Base-by-base conservation (phyloP, 2,329 filamentous ascomycete species). In the Knufia fluminis region DNA sequence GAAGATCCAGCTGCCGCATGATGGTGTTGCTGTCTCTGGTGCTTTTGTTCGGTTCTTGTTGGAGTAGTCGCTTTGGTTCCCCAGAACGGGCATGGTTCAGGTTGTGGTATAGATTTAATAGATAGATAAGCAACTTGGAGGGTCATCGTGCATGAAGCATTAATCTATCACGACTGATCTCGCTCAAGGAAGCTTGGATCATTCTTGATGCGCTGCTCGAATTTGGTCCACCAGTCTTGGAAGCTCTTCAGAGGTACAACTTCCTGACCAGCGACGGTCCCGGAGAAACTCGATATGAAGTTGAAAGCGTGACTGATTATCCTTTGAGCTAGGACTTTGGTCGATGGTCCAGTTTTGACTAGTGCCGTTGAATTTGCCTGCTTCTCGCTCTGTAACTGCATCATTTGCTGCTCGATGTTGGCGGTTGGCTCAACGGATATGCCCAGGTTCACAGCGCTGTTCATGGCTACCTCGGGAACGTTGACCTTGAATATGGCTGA, bases 261-360 rank as follows among this genome's bases (percentile, higher is more conserved):
- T 65, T 97, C 91, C 40, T 85, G 78, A 0, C 85, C 85, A 1
- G 72, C 76, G 22, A 71, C 70, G 50, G 77, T 76, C 32, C 80
- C 79, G 52, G 84, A 86, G 72, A 94, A 97, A 60, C 88, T 85
- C 2, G 91, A 82, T 50, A 98, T 73, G 65, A 95, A 97, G 68
- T 98, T 96, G 68, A 97, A 98, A 12, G 91, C 92, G 66, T 96
- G 95, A 60, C 87, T 85, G 60, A 98, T 97, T 59, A 98, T 96
- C 55, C 87, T 76, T 68, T 97, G 89, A 24, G 92, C 92, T 20
- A 98, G 74, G 1, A 88, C 71, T 56, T 86, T 80, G 0, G 88
- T 92, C n/a, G 78, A 74, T 17, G 61, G 60, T 28, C 62, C 58
- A 52, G 58, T 54, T 16, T 54, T 62, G 49, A 59, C 62, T 20